Evolutionary conservation across 352 stramenopile species (phyloP), one percentile per base, ranked within the genome.

Genomic region (Globisporangium irregulare): DNA sequence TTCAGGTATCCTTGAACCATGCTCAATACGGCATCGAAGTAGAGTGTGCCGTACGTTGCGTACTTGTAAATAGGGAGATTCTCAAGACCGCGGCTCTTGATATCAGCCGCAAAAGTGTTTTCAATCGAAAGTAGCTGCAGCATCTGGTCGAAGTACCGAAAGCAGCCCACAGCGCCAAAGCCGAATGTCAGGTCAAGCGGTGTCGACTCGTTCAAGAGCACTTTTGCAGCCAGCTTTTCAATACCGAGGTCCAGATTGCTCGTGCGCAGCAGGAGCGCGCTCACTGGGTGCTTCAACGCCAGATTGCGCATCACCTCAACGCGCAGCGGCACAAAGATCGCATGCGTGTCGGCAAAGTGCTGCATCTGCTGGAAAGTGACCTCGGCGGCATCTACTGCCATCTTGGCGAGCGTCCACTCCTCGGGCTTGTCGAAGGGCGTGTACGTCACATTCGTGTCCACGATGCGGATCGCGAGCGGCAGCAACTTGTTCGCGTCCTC

Each of bases 391-490:
- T 89, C 80, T 14, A 86, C 68, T 20, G 71, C 77, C 32, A 78
- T 79, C 67, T 85, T 89, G 67, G 78, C 81, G 15, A 87, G 69
- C 32, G 71, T 68, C 77, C 78, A 89, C 73, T 86, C 80, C 9
- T 74, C 68, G 0, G 54, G 51, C 10, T 61, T 54, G 51, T 86
- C 75, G 51, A 75, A 77, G 5, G 77, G 77, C 59, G 79, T 79
- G 72, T 87, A 87, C 22, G 74, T 75, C 29, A 85, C 38, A 3
- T 58, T 66, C 0, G 75, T 76, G 65, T 87, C 77, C 22, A 79
- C 54, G 4, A 85, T 63, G 18, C 59, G 66, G 62, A 85, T 85
- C 43, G 76, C 71, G 4, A 85, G 62, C 18, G 77, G 77, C 53
- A 82, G 46, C 22, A 87, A 70, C 48, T 75, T 51, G 27, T 55